Percentiles rank a stretch among this genome's conserved stretches.
Evolutionary conservation across 495 filamentous ascomycete genomes (phyloP).

Genomic region (Neurospora sp.): DNA sequence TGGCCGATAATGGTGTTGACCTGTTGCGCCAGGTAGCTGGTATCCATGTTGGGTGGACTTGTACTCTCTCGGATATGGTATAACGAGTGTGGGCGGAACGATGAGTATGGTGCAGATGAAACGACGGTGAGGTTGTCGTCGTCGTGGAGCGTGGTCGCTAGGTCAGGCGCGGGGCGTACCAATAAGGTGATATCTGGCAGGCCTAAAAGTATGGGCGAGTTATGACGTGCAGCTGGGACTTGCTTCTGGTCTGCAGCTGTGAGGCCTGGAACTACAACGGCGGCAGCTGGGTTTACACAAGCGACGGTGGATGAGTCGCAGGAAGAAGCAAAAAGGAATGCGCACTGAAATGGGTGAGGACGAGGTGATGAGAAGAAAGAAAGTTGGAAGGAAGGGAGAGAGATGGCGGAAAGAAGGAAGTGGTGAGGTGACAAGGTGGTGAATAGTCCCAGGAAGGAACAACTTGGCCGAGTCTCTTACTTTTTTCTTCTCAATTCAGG

Average conservation of each 20-base stretch:
- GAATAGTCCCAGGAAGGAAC: not conserved
- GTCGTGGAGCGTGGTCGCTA: not conserved
- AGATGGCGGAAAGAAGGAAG: not conserved
- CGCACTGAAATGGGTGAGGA: not conserved
- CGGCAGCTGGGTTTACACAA: not conserved
- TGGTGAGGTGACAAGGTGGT: not conserved
- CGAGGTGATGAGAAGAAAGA: not conserved
- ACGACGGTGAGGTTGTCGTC: not conserved
- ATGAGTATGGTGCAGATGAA: not conserved
- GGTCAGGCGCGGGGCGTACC: not conserved
- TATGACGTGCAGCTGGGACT: not conserved
- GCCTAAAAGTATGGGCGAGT: not conserved
- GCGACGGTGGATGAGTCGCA: not conserved
- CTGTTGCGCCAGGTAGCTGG: conserved; percentile 83
- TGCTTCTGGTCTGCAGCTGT: not conserved
- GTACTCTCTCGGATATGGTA: not conserved
- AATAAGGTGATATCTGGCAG: not conserved
- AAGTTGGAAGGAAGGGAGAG: not conserved
- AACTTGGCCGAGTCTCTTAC: not conserved
- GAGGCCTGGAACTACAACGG: not conserved
- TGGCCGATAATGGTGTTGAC: conserved; percentile 84
- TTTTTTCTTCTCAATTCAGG: not conserved
- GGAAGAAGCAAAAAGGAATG: not conserved
- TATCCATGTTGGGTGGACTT: conserved; percentile 54
- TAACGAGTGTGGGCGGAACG: not conserved